A percentile compares a stretch with the other conserved stretches of the same genome.
phyloP scores from a whole-genome alignment of 805 yeast genomes.

The Candida broadrunensis region DNA sequence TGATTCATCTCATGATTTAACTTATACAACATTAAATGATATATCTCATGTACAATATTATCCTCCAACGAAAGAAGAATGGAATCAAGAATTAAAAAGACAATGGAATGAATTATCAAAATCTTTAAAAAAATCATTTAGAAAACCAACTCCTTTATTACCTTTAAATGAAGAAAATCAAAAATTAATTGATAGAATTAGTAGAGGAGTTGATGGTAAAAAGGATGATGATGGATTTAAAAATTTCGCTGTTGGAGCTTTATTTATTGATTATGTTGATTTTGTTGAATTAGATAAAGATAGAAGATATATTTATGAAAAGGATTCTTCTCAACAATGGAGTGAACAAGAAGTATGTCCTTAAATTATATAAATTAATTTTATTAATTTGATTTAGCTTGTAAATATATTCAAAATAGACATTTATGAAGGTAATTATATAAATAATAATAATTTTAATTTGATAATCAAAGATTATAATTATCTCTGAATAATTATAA shows the following conservation, averaged over 20 bases:
- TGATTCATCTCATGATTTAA: slow-evolving; percentile 9
- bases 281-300: slow-evolving; percentile 58
- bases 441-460: no score
- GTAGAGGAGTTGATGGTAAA: slow-evolving; percentile 81
- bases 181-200: slow-evolving; percentile 63
- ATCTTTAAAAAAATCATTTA: slow-evolving; percentile 59
- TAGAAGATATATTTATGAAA: slow-evolving; percentile 51
- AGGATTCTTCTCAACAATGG: slow-evolving; percentile 64
- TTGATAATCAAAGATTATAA: no score
- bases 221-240: slow-evolving; percentile 59
- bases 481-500: no score
- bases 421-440: no score
- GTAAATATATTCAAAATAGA: no score
- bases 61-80: slow-evolving; percentile 60
- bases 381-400: no score
- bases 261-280: slow-evolving; percentile 72
- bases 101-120: slow-evolving; percentile 64
- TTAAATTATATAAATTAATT: no score
- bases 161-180: slow-evolving; percentile 52
- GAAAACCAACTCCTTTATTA: slow-evolving; percentile 73
- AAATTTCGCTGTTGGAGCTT: slow-evolving; percentile 65
- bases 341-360: slow-evolving; percentile 78
- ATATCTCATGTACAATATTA: slow-evolving; percentile 5
- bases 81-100: slow-evolving; percentile 61
- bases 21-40: background rate